Conservation (phyloP, 2,329 filamentous ascomycete species). For the Aphanocladium album region DNA sequence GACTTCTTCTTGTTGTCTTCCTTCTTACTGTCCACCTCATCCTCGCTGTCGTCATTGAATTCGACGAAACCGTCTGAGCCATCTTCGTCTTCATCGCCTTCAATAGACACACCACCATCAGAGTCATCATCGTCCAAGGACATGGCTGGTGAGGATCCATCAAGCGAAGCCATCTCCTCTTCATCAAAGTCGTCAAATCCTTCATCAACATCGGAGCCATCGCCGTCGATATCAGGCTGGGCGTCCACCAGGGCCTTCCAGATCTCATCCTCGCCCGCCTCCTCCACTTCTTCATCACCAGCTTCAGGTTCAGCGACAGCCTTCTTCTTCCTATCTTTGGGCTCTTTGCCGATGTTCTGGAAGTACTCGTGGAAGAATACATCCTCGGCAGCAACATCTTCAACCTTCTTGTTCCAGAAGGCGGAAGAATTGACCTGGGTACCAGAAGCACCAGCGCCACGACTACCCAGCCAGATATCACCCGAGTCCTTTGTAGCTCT, state of each 20-base stretch:
- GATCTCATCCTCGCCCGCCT: constrained; percentile 71
- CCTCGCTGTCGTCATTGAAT: constrained; percentile 55
- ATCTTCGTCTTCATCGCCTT: constrained; percentile 34
- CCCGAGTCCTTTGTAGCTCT: constrained; percentile 46
- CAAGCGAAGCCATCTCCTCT: constrained; percentile 44
- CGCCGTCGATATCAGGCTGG: constrained; percentile 56
- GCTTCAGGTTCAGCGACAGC: constrained; percentile 48
- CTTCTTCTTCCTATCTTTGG: constrained; percentile 52
- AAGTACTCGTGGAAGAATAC: constrained; percentile 99
- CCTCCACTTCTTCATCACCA: constrained; percentile 52
- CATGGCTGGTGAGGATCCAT: constrained; percentile 32
- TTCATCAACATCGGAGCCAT: constrained; percentile 52
- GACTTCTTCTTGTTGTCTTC: constrained; percentile 30
- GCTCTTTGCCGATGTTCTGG: constrained; percentile 61
- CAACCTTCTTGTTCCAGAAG: constrained; percentile 89
- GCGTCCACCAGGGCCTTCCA: constrained; percentile 87
- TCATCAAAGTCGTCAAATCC: constrained; percentile 46
- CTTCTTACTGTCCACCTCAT: constrained; percentile 36
- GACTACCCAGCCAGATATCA: constrained; percentile 53
- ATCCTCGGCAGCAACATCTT: constrained; percentile 84
- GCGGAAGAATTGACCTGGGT: constrained; percentile 70
- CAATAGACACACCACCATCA: constrained; percentile 36
- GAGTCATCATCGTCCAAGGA: constrained; percentile 38
- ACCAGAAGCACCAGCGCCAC: constrained; percentile 31
- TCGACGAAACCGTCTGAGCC: constrained; percentile 33